Conservation (phyloP, 345 rosid genomes). For the Kernera saxatilis region DNA sequence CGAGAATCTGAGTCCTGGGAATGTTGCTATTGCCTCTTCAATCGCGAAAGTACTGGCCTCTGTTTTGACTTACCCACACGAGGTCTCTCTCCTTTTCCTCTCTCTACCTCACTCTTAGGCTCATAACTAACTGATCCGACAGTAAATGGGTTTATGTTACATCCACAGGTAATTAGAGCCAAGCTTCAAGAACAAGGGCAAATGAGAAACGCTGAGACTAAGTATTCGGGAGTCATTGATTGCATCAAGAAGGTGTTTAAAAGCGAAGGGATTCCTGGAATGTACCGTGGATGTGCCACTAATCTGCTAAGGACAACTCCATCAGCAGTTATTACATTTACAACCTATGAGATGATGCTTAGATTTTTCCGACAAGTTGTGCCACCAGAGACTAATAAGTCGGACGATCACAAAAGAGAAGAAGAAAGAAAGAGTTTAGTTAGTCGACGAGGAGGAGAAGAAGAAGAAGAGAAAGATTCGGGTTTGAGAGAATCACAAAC, state of each 20-base stretch:
- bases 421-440: conserved; percentile 20
- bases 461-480: conserved; percentile 22
- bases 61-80: conserved; percentile 83
- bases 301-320: conserved; percentile 78
- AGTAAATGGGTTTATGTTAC: conserved; percentile 1
- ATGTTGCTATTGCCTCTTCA: conserved; percentile 78
- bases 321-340: conserved; percentile 78
- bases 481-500: conserved; percentile 25
- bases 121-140: neutral
- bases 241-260: conserved; percentile 68
- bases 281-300: conserved; percentile 85
- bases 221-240: conserved; percentile 62
- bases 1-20: conserved; percentile 51
- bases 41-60: conserved; percentile 81
- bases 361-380: conserved; percentile 40
- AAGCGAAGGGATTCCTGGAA: conserved; percentile 66
- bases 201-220: conserved; percentile 39
- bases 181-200: conserved; percentile 98
- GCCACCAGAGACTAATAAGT: conserved; percentile 35
- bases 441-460: conserved; percentile 2
- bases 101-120: neutral
- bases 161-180: conserved; percentile 68
- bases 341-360: conserved; percentile 75
- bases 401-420: conserved; percentile 3
- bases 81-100: conserved; percentile 43